phyloP scores from a whole-genome alignment of 2,329 filamentous ascomycete species.

The Cadophora sp. region DNA sequence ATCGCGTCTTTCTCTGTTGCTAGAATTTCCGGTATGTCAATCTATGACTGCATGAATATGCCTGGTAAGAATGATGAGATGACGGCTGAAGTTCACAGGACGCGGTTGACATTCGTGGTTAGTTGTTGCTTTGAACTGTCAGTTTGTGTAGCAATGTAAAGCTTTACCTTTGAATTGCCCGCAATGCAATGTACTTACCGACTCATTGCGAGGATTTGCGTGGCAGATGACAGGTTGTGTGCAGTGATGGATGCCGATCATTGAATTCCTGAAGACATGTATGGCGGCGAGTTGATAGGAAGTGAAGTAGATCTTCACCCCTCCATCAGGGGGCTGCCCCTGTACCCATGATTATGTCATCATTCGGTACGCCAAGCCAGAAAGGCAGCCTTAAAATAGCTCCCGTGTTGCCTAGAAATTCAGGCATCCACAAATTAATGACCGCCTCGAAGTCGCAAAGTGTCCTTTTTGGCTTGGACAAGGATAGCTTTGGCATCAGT shows the following conservation, averaged over 20 bases:
- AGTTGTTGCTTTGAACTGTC: constrained; percentile 1
- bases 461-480: constrained; percentile 41
- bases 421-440: neutral
- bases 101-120: neutral
- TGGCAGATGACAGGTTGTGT: constrained; percentile 13
- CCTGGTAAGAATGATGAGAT: neutral
- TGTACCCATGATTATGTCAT: neutral
- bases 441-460: constrained; percentile 29
- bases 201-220: constrained; percentile 8
- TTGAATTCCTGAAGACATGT: neutral
- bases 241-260: constrained; percentile 1
- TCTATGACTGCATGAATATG: neutral
- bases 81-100: neutral
- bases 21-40: neutral
- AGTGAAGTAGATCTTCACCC: neutral
- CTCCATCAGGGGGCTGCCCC: neutral
- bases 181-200: neutral
- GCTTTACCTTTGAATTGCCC: neutral
- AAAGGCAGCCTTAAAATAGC: constrained; percentile 9
- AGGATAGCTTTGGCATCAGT: constrained; percentile 30
- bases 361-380: neutral
- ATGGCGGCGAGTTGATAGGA: neutral
- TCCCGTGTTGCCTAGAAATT: neutral
- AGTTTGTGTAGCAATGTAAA: constrained; percentile 11
- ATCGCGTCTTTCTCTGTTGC: neutral